A percentile compares a stretch with the other conserved stretches of the same genome.
phyloP scores from a whole-genome alignment of 768 basidiomycete genomes.

The Suillus decipiens region DNA sequence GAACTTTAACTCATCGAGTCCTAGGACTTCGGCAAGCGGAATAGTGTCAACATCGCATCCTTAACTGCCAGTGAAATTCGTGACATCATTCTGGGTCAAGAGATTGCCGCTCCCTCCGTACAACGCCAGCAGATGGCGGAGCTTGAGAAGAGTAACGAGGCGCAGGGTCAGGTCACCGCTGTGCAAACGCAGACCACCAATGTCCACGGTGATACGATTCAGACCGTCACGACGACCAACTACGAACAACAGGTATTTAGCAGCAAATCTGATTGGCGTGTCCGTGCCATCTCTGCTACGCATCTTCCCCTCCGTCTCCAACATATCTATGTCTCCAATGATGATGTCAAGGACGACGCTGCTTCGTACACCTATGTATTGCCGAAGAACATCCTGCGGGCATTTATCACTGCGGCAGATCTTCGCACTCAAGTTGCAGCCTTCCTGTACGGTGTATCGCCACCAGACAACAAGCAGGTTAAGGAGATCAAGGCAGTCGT shows the following conservation, averaged over 20 bases:
- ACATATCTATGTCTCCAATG: conserved; percentile 98
- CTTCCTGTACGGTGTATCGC: conserved; percentile 90
- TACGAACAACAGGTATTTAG: conserved; percentile 99
- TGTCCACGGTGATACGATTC: conserved; percentile 94
- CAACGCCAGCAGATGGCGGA: conserved; percentile 99
- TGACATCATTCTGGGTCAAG: conserved; percentile 98
- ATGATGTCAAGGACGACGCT: conserved; percentile 98
- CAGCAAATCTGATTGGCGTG: conserved; percentile 99
- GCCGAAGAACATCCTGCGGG: conserved; percentile 94
- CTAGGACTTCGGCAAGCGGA: conserved; percentile 97
- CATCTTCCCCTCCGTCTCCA: conserved; percentile 95
- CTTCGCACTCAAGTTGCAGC: conserved; percentile 95
- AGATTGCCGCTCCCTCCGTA: conserved; percentile 92
- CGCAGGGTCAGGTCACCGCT: conserved; percentile 93
- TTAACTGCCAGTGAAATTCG: conserved; percentile 95
- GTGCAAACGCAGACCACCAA: conserved; percentile 98
- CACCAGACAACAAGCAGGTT: conserved; percentile 95
- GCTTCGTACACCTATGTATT: conserved; percentile 93
- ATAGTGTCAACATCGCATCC: conserved; percentile 98
- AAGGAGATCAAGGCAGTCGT: conserved; percentile 98
- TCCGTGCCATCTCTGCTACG: conserved; percentile 96
- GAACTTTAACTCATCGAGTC: conserved; percentile 20
- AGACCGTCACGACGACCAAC: conserved; percentile 87
- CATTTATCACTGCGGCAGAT: conserved; percentile 92
- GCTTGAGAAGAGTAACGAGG: conserved; percentile 94